Conservation (phyloP, 2,329 filamentous ascomycete genomes). For the Coleophoma cylindrospora region DNA sequence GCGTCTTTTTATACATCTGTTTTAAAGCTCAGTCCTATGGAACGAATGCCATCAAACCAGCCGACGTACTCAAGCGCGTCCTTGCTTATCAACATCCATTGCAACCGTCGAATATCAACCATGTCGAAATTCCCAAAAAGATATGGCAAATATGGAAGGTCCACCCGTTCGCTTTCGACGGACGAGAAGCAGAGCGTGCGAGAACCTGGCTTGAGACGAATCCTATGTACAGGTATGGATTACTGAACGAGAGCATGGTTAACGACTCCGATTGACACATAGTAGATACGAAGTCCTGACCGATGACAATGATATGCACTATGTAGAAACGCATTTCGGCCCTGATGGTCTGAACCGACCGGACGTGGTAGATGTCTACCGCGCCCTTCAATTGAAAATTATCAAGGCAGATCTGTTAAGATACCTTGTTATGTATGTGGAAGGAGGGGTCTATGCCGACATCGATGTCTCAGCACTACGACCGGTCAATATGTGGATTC, state of each 20-base stretch:
- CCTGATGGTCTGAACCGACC: constrained; percentile 62
- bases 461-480: constrained; percentile 52
- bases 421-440: constrained; percentile 62
- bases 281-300: constrained; percentile 36
- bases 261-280: neutral
- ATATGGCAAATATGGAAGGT: constrained; percentile 74
- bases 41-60: neutral
- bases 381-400: constrained; percentile 54
- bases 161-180: constrained; percentile 58
- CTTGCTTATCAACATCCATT: constrained; percentile 18
- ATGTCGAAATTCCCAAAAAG: constrained; percentile 49
- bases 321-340: constrained; percentile 62
- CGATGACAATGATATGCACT: constrained; percentile 58
- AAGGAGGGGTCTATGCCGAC: constrained; percentile 56
- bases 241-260: constrained; percentile 48
- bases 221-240: constrained; percentile 43
- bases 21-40: no score
- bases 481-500: constrained; percentile 51
- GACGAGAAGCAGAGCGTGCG: constrained; percentile 51
- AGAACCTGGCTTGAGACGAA: constrained; percentile 61
- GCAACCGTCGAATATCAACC: constrained; percentile 8
- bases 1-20: constrained; percentile 10
- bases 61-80: constrained; percentile 8
- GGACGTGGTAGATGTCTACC: constrained; percentile 58
- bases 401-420: constrained; percentile 61